Conservation (phyloP, 176 grass and related monocot genomes). For the Dactylis glomerata region DNA sequence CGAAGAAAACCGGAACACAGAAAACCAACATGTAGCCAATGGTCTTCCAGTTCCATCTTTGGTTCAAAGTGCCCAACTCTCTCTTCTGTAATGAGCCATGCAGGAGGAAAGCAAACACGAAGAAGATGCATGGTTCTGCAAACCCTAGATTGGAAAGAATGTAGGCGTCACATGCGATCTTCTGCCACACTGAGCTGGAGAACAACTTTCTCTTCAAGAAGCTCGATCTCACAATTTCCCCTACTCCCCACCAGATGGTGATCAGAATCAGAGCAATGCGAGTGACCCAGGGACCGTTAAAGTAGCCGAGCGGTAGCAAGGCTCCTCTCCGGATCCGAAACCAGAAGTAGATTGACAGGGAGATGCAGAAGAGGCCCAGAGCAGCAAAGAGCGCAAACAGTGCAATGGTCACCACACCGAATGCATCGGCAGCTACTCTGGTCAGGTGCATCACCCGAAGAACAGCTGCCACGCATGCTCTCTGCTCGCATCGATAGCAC, state of each 20-base stretch:
- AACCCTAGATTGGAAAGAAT: constrained; percentile 94
- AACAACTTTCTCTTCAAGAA: constrained; percentile 70
- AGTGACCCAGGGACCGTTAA: constrained; percentile 86
- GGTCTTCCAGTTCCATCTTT: constrained; percentile 78
- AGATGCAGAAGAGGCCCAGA: constrained; percentile 68
- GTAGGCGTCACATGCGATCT: constrained; percentile 66
- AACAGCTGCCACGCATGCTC: constrained; percentile 93
- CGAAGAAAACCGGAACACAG: constrained; percentile 63
- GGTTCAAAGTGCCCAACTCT: constrained; percentile 61
- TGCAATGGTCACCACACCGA: constrained; percentile 78
- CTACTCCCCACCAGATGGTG: constrained; percentile 78
- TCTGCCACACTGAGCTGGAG: constrained; percentile 64
- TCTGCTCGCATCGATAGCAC: constrained; percentile 71
- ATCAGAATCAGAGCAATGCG: constrained; percentile 77
- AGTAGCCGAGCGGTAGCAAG: constrained; percentile 64
- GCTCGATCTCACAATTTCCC: constrained; percentile 67
- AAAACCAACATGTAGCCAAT: constrained; percentile 71
- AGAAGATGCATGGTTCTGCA: constrained; percentile 86
- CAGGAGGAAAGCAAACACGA: constrained; percentile 79
- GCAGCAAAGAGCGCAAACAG: constrained; percentile 62
- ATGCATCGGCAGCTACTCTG: constrained; percentile 77
- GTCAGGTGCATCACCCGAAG: constrained; percentile 95
- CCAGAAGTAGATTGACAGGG: constrained; percentile 55
- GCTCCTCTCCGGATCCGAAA: constrained; percentile 46
- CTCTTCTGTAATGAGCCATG: constrained; percentile 74